Percentiles rank a stretch among this genome's conserved stretches.
Evolutionary conservation across 148 eudicot genomes (phyloP).

Genomic region (Vaccinium macrocarpon): DNA sequence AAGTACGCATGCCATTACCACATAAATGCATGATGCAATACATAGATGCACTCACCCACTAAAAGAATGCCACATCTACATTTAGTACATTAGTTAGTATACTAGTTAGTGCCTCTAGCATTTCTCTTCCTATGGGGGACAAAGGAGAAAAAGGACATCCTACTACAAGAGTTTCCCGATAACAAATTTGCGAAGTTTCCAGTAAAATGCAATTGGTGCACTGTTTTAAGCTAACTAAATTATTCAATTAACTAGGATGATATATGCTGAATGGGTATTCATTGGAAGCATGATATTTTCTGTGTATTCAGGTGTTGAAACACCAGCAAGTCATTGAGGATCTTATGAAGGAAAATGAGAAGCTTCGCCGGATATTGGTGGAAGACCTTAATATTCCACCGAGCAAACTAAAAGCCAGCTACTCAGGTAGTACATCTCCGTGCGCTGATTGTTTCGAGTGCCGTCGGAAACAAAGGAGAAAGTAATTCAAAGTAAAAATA

Average conservation of each 20-base stretch:
- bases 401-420: slow-evolving; percentile 44
- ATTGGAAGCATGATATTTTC: not conserved
- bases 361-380: slow-evolving; percentile 66
- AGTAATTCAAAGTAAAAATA: slow-evolving; percentile 15
- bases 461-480: slow-evolving; percentile 67
- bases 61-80: no score
- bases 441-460: slow-evolving; percentile 84
- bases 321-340: slow-evolving; percentile 86
- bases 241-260: not conserved
- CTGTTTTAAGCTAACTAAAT: not conserved
- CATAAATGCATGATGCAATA: no score
- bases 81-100: no score
- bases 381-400: slow-evolving; percentile 80
- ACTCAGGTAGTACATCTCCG: slow-evolving; percentile 35
- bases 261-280: not conserved
- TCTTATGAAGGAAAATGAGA: slow-evolving; percentile 80
- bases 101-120: no score
- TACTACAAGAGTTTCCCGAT: not conserved
- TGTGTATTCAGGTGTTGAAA: slow-evolving; percentile 59
- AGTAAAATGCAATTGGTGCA: not conserved
- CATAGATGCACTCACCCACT: no score
- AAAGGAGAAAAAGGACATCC: not conserved
- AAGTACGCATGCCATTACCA: no score
- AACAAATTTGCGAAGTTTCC: not conserved
- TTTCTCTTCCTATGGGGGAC: not conserved